Evolutionary conservation across 2,329 filamentous ascomycete genomes (phyloP).

Genomic region (Xylariaceae sp.): DNA sequence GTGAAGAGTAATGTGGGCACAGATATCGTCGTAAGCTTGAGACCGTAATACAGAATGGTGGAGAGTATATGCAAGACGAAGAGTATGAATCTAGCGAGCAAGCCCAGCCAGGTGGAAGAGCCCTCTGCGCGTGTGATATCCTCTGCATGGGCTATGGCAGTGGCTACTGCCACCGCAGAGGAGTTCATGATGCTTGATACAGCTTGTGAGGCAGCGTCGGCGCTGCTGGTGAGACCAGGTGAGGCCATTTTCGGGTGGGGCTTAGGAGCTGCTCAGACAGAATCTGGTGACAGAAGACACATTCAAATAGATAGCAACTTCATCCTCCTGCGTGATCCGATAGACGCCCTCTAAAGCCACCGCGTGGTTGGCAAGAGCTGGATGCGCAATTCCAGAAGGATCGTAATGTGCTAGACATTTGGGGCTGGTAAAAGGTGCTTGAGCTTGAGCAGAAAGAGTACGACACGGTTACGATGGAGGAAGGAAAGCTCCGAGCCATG

Average conservation of each 20-base stretch:
- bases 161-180: conserved; percentile 19
- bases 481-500: conserved; percentile 9
- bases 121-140: conserved; percentile 19
- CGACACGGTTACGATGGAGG: neutral
- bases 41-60: conserved; percentile 67
- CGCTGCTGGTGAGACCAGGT: conserved; percentile 5
- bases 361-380: conserved; percentile 6
- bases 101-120: conserved; percentile 51
- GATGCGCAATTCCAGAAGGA: conserved; percentile 8
- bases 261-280: neutral
- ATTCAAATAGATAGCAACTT: conserved; percentile 9
- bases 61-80: conserved; percentile 52
- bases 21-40: conserved; percentile 84
- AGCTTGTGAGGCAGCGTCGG: conserved; percentile 17
- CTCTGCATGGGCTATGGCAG: conserved; percentile 18
- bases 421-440: conserved; percentile 10
- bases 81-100: conserved; percentile 52
- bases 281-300: neutral
- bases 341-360: conserved; percentile 3
- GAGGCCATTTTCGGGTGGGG: conserved; percentile 6
- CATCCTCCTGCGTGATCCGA: conserved; percentile 17
- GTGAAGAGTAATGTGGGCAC: conserved; percentile 80
- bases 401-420: conserved; percentile 12
- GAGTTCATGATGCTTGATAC: conserved; percentile 20
- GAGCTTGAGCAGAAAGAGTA: neutral